Evolutionary conservation across 306 rosid genomes (phyloP), one percentile per base, ranked within the genome.

Genomic region (Castanea crenata): DNA sequence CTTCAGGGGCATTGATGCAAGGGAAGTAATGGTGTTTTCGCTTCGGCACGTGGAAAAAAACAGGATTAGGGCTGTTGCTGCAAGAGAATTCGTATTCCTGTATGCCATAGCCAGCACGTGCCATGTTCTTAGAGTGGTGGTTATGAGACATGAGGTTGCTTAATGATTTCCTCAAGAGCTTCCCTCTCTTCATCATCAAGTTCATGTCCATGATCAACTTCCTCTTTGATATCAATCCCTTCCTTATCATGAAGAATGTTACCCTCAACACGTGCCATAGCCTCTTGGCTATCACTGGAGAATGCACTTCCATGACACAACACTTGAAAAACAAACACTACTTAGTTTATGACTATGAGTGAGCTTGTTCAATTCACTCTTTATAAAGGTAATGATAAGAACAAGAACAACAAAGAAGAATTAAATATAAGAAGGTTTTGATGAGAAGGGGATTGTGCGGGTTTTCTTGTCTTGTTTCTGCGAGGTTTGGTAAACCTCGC

Each of bases 81-180:
- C 90, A 88, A 31, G 88, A 84, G 79, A 86, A 88, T 12, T 88
- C 90, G 14, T 88, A 82, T 34, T 87, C 89, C 76, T 88, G 89
- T 74, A 63, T 46, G 62, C 80, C 82, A 70, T 41, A 80, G 55
- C 78, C 68, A 49, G 78, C 87, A 55, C 69, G 76, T 62, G 84
- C 67, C 83, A 78, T 46, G 7, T 75, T 86, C 55, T 69, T 59
- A 2, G 61, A 56, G 23, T 44, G 79, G 19, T 82, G 76, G 34
- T 82, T 77, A 6, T 54, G 69, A 35, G 83, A 81, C 85, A 84
- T 86, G 75, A 86, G 76, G 38, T 86, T 86, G 80, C 82, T 76
- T 8, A 88, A 65, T 46, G 84, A 86, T 82, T 84, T 84, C 63
- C 84, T 84, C 46, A 83, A 80, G 4, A 86, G 25, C 46, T 80